Base-by-base conservation (phyloP, 306 rosid genomes). In the Chamaecrista fasciculata region DNA sequence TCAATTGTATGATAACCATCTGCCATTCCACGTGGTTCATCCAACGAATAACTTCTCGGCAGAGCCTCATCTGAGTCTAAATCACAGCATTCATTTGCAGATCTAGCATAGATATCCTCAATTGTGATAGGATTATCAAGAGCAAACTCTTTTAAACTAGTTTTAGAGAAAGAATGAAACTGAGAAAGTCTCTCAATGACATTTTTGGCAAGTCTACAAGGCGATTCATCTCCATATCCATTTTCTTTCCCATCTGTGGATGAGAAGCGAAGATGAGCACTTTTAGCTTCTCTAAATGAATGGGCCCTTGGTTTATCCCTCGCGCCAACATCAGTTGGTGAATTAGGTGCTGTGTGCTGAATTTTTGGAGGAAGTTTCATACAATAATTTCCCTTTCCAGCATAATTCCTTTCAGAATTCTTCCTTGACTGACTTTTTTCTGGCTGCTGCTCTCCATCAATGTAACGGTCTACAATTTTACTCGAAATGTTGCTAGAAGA, bases 381-480 rank as follows among this genome's bases (percentile, higher is more conserved):
- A 51, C 80, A 82, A 80, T 70, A 77, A 67, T 68, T 74, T 57
- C 83, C 87, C 74, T 70, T 81, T 66, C 86, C 83, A 50, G 58
- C 57, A 56, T 67, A 72, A 71, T 70, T 77, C 46, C 80, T 80
- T 57, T 82, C 86, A 24, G 83, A 76, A 71, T 19, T 76, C 76
- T 52, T 82, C 70, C 78, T 73, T 16, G 79, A 58, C 63, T 71
- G 84, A 66, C 70, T 77, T 42, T 71, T 78, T 72, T 77, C 91
- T 67, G 82, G 84, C 66, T 81, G 91, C 81, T 85, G 97, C 76
- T 94, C 99, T 67, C 96, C 97, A 40, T 90, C 99, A 59, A 94
- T 91, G 70, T 79, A 94, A 71, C 97, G 95, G 75, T 91, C 97
- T 63, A 91, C 70, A 67, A 87, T 46, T 70, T 79, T 88, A 68